phyloP scores from a whole-genome alignment of 768 basidiomycete genomes.

The Termitomyces bulborhizus region DNA sequence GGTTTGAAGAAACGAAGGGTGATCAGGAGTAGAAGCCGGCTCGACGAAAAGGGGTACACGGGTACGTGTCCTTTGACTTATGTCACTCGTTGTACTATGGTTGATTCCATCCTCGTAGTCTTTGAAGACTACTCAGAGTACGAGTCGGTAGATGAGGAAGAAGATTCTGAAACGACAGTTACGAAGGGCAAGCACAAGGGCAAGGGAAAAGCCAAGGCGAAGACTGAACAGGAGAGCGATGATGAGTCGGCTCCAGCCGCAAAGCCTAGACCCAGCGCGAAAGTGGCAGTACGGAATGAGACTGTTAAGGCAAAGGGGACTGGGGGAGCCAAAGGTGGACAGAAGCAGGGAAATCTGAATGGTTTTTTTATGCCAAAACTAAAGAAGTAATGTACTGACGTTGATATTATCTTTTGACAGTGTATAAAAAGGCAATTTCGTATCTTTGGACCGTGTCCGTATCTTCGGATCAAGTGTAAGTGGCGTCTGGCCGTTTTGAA shows the following conservation, averaged over 20 bases:
- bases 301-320: conserved; percentile 4
- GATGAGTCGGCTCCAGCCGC: conserved; percentile 3
- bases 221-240: conserved; percentile 13
- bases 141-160: conserved; percentile 68
- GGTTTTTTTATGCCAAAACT: conserved; percentile 32
- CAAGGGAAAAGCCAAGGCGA: conserved; percentile 17
- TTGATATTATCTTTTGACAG: no score
- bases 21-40: conserved; percentile 45
- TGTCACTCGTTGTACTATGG: not conserved
- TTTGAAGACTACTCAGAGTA: conserved; percentile 78
- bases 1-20: conserved; percentile 71
- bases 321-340: conserved; percentile 6
- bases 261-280: conserved; percentile 8
- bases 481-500: no score
- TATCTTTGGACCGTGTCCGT: no score
- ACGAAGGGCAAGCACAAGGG: conserved; percentile 22
- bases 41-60: conserved; percentile 69
- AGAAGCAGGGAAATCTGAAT: conserved; percentile 23
- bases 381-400: conserved; percentile 9
- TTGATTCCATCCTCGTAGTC: conserved; percentile 30
- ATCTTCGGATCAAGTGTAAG: no score
- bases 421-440: no score
- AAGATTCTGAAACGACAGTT: conserved; percentile 28
- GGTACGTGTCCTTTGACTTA: conserved; percentile 33
- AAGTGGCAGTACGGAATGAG: not conserved